Conservation (phyloP, 192 early-diverging fungal species). For the Entophlyctis helioformis region DNA sequence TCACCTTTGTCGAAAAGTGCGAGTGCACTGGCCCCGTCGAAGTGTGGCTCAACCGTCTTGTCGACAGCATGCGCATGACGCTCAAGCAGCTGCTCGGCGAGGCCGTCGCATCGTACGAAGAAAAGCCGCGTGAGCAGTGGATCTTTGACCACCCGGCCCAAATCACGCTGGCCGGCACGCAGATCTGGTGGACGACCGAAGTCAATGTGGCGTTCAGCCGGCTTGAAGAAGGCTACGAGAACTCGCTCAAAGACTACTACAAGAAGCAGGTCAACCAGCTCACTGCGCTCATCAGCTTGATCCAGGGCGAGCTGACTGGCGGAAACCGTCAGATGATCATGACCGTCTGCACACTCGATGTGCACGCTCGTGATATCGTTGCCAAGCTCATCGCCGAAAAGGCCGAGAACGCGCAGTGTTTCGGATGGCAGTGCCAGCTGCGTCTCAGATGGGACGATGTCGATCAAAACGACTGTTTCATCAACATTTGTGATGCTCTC, state of each 20-base stretch:
- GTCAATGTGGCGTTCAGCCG: slow-evolving; percentile 50
- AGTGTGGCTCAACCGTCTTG: slow-evolving; percentile 50
- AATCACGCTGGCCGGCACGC: slow-evolving; percentile 46
- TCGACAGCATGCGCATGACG: slow-evolving; percentile 45
- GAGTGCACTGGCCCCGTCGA: slow-evolving; percentile 54
- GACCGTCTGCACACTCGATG: slow-evolving; percentile 56
- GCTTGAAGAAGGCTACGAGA: slow-evolving; percentile 57
- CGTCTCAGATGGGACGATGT: slow-evolving; percentile 49
- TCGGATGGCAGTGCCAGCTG: slow-evolving; percentile 54
- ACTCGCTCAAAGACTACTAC: slow-evolving; percentile 57
- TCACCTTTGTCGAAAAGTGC: slow-evolving; percentile 36
- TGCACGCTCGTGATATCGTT: slow-evolving; percentile 56
- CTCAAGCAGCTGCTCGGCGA: slow-evolving; percentile 38
- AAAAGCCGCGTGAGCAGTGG: slow-evolving; percentile 61
- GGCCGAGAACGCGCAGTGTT: slow-evolving; percentile 51
- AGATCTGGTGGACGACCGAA: slow-evolving; percentile 63
- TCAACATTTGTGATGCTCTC: slow-evolving; percentile 55
- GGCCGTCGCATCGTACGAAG: slow-evolving; percentile 47
- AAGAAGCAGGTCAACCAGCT: slow-evolving; percentile 60
- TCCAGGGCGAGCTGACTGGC: slow-evolving; percentile 45
- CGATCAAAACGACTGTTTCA: slow-evolving; percentile 44
- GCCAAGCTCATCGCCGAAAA: slow-evolving; percentile 53
- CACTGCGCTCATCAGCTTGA: slow-evolving; percentile 44
- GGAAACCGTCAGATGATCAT: slow-evolving; percentile 55
- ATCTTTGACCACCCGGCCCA: slow-evolving; percentile 58